Conservation (phyloP, 2,329 filamentous ascomycete genomes). For the Aureobasidium sp. region DNA sequence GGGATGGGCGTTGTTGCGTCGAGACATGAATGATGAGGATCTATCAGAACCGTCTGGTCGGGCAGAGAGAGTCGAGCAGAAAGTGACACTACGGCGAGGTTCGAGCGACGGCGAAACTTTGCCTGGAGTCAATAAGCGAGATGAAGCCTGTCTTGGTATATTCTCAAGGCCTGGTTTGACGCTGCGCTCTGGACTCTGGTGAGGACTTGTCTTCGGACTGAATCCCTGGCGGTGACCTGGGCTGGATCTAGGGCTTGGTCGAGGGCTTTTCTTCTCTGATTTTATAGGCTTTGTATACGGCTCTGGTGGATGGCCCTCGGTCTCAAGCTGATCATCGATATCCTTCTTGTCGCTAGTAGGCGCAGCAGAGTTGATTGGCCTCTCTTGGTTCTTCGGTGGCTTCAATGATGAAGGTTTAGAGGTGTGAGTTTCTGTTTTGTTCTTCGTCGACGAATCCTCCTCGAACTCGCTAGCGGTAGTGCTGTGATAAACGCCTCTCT, state of each 20-base stretch:
- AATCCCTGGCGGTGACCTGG: background rate
- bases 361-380: background rate
- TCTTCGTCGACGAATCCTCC: background rate
- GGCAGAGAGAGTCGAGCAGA: slow-evolving; percentile 17
- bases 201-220: slow-evolving; percentile 2
- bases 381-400: background rate
- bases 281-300: background rate
- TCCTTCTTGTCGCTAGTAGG: slow-evolving; percentile 1
- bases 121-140: background rate
- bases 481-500: slow-evolving; percentile 9
- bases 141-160: background rate
- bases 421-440: background rate
- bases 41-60: slow-evolving; percentile 16
- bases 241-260: background rate
- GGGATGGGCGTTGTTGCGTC: slow-evolving; percentile 3
- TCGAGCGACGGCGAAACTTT: slow-evolving; percentile 3
- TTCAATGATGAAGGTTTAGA: background rate
- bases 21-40: slow-evolving; percentile 10
- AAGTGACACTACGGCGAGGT: slow-evolving; percentile 19
- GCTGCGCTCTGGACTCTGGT: background rate
- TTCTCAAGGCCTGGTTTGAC: background rate
- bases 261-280: background rate
- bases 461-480: slow-evolving; percentile 13
- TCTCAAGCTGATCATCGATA: background rate
- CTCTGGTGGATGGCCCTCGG: background rate